Evolutionary conservation across 805 yeast genomes (phyloP).

Genomic region (Scheffersomyces ergatensis): DNA sequence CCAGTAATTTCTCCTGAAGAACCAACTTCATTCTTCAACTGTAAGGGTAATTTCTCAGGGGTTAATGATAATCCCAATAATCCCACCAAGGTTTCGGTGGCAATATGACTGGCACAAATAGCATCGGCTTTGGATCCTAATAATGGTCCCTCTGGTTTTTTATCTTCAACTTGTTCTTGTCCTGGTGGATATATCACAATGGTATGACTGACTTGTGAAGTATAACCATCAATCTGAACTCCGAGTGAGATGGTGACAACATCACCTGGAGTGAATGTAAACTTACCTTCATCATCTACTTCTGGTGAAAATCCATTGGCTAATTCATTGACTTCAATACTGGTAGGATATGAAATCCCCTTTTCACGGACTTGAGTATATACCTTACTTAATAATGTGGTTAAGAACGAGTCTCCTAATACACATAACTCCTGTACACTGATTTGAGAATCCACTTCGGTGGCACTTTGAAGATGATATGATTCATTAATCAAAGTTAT

Average conservation of each 20-base stretch:
- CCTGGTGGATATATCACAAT: conserved; percentile 77
- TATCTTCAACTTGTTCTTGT: conserved; percentile 24
- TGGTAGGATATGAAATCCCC: conserved; percentile 91
- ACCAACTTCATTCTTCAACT: conserved; percentile 37
- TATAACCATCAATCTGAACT: conserved; percentile 93
- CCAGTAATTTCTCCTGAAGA: too few relatives aligned
- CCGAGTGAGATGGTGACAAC: conserved; percentile 83
- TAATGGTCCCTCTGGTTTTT: conserved; percentile 71
- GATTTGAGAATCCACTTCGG: conserved; percentile 42
- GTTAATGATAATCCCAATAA: conserved; percentile 69
- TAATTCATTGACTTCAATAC: conserved; percentile 79
- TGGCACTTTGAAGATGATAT: conserved; percentile 55
- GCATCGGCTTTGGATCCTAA: conserved; percentile 88
- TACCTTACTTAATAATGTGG: conserved; percentile 54
- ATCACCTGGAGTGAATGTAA: conserved; percentile 69
- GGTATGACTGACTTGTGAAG: conserved; percentile 84
- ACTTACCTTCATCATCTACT: conserved; percentile 50
- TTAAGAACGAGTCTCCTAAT: conserved; percentile 74
- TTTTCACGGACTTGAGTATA: conserved; percentile 73
- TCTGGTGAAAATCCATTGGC: conserved; percentile 85
- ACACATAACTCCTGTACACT: conserved; percentile 73
- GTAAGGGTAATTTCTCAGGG: conserved; percentile 72
- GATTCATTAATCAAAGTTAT: conserved; percentile 66
- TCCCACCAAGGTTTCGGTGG: conserved; percentile 80
- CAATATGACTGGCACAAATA: conserved; percentile 82